phyloP scores from a whole-genome alignment of 2,329 filamentous ascomycete species.

The Pseudogymnoascus sp. region DNA sequence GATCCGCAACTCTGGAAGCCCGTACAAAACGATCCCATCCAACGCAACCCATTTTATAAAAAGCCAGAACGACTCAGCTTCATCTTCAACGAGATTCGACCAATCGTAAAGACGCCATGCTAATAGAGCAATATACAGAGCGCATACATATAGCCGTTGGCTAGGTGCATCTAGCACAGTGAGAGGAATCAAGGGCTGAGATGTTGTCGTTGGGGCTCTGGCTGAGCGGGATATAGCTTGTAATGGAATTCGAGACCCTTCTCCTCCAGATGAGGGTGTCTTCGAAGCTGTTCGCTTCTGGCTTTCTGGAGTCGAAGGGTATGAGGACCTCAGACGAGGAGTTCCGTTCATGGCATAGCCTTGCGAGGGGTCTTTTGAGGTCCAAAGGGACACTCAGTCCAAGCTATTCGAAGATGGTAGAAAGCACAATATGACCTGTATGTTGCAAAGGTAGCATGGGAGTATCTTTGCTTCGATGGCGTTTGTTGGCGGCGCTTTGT shows the following conservation, averaged over 20 bases:
- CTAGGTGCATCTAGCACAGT: slow-evolving; percentile 80
- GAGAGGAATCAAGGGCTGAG: slow-evolving; percentile 67
- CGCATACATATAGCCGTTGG: slow-evolving; percentile 79
- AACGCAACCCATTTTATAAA: slow-evolving; percentile 92
- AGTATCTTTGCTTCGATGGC: background rate
- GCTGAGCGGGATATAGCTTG: slow-evolving; percentile 22
- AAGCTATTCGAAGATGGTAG: background rate
- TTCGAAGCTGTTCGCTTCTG: slow-evolving; percentile 30
- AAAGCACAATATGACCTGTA: background rate
- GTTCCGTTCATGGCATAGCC: slow-evolving; percentile 64
- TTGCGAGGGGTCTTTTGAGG: slow-evolving; percentile 11
- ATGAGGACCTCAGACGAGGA: slow-evolving; percentile 75
- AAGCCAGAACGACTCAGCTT: slow-evolving; percentile 78
- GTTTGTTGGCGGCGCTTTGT: slow-evolving; percentile 5
- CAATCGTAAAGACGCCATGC: slow-evolving; percentile 87
- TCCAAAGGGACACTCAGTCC: slow-evolving; percentile 2
- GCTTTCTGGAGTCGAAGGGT: slow-evolving; percentile 64
- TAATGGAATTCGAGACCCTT: slow-evolving; percentile 20
- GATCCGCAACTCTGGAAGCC: slow-evolving; percentile 79
- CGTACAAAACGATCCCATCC: slow-evolving; percentile 71
- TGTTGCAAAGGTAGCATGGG: background rate
- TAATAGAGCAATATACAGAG: slow-evolving; percentile 68
- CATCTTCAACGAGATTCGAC: slow-evolving; percentile 67
- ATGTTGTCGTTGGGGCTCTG: slow-evolving; percentile 14
- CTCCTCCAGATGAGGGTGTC: slow-evolving; percentile 23